Conservation (phyloP, 768 basidiomycete genomes). For the Neoboletus brunneissimus region DNA sequence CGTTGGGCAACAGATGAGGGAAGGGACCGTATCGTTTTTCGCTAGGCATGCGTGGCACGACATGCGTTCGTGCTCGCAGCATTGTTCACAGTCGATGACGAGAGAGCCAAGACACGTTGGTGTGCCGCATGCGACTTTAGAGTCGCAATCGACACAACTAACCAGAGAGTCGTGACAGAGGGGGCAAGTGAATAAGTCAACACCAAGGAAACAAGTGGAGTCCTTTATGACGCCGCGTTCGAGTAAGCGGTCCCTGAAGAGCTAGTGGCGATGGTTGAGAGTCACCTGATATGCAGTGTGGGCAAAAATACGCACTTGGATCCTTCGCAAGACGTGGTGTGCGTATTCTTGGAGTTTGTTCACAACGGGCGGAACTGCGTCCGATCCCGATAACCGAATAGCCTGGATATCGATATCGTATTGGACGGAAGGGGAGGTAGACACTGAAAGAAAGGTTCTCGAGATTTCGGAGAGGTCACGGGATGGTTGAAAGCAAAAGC, state of each 20-base stretch:
- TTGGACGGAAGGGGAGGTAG: neutral
- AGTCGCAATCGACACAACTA: constrained; percentile 11
- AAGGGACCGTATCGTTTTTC: neutral
- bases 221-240: neutral
- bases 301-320: neutral
- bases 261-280: constrained; percentile 2
- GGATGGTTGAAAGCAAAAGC: constrained; percentile 16
- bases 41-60: constrained; percentile 6
- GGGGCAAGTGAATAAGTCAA: constrained; percentile 17
- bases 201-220: neutral
- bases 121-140: neutral
- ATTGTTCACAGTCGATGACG: neutral
- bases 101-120: neutral
- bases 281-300: neutral
- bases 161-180: neutral
- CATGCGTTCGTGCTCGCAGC: constrained; percentile 4
- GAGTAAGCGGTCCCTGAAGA: constrained; percentile 9
- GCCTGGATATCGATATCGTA: constrained; percentile 13
- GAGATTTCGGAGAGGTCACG: constrained; percentile 11
- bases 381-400: neutral
- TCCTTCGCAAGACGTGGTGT: constrained; percentile 1
- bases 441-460: constrained; percentile 11
- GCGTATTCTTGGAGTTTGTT: constrained; percentile 13
- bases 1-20: constrained; percentile 5
- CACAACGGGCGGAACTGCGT: neutral